Evolutionary conservation across 2,329 filamentous ascomycete genomes (phyloP), one percentile per base, ranked within the genome.

Genomic region (Annulohypoxylon truncatum): DNA sequence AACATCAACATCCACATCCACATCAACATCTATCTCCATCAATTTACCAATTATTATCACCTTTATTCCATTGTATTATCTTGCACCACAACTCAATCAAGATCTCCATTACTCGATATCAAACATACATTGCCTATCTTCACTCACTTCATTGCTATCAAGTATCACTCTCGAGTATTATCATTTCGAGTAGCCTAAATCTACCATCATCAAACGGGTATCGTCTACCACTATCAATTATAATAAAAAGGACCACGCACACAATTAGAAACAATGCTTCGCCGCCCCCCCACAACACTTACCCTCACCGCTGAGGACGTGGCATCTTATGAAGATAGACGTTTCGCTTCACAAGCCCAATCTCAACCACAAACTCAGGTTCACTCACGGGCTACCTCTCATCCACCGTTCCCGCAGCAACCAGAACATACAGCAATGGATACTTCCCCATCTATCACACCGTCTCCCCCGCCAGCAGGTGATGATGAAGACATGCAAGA

Each of bases 261-360:
- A 40, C n/a, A 57, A 24, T 5, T 13, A 40, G 18, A 20, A 48
- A 56, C 28, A 6, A 90, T 91, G 89, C 87, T 91, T 71, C 88
- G 89, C 72, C 87, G 90, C 47, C 85, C 87, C 13, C 85, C 90
- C 9, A 93, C 91, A 48, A 86, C 86, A 12, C 87, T 93, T 67
- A 82, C 85, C 58, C 85, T 93, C 69, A 92, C 90, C 2, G 82
- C 87, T 50, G 89, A 92, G 74, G 91, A 93, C 77, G 83, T 93
- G 38, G 88, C 89, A 38, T 82, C 85, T 57, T 92, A 92, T 79
- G 90, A 93, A 74, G 89, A 90, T 76, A 83, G 84, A 26, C 85
- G 88, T 66, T 81, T 80, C 54, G 66, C 65, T 24, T 56, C 60
- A 1, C 66, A 51, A 20, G 22, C 57, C 12, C 63, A 67, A 18